A percentile compares a stretch with the other conserved stretches of the same genome.
Evolutionary conservation across 768 basidiomycete genomes (phyloP).

Genomic region (Termitomyces sp.): DNA sequence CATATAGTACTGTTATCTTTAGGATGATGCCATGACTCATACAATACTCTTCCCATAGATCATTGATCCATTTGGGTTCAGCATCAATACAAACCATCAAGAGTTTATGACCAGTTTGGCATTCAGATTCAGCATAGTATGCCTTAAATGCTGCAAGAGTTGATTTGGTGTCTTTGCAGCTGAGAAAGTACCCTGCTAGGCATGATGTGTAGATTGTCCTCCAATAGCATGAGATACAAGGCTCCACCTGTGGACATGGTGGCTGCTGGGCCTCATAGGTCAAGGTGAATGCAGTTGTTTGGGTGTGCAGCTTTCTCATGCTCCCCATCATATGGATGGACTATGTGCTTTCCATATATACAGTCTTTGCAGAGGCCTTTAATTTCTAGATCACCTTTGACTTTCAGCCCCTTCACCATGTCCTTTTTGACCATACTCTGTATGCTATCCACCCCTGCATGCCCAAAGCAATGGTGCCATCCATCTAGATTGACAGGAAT

Average conservation of each 20-base stretch:
- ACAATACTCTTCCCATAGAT: no score
- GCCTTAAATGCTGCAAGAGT: neutral
- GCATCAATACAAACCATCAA: no score
- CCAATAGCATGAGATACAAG: neutral
- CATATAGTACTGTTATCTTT: no score
- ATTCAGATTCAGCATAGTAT: neutral
- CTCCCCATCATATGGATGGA: neutral
- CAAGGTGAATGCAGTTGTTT: neutral
- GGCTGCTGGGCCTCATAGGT: neutral
- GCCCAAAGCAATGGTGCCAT: no score
- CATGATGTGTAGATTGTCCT: neutral
- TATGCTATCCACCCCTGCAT: neutral
- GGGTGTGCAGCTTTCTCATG: neutral
- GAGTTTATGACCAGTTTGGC: neutral
- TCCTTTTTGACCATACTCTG: no score
- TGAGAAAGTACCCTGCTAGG: neutral
- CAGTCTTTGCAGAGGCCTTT: neutral
- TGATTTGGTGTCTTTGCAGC: neutral
- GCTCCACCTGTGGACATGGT: no score
- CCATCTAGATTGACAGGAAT: no score
- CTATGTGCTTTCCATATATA: neutral
- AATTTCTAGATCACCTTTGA: neutral
- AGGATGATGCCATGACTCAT: no score
- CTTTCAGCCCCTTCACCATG: neutral
- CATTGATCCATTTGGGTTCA: no score